These are phyloP conservation scores for Periconia sp. DNA, from an alignment of 2,329 filamentous ascomycete genomes.

Conservation along the genomic window DNA sequence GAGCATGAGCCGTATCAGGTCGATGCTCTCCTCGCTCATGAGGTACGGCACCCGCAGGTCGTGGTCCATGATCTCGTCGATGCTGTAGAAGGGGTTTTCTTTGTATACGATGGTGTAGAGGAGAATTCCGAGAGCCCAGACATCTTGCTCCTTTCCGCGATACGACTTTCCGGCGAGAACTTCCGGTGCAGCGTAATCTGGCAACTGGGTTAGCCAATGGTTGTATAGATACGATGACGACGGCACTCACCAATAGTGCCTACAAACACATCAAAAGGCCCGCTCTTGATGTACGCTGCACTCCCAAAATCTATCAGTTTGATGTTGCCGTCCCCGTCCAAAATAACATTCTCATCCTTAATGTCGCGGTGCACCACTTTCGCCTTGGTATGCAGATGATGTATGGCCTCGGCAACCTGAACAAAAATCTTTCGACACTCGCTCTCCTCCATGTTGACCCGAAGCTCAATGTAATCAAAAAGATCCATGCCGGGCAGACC, in stretches of 20 bases:
- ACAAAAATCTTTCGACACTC: conserved; percentile 95
- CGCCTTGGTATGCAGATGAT: conserved; percentile 89
- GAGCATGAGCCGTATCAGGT: conserved; percentile 90
- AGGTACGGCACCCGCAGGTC: conserved; percentile 89
- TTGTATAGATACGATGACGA: neutral
- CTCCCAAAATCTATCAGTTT: conserved; percentile 99
- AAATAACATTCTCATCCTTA: conserved; percentile 97
- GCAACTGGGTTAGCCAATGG: conserved; percentile 9
- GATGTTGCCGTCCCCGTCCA: conserved; percentile 93
- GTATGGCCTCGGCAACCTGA: conserved; percentile 87
- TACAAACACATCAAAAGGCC: conserved; percentile 98
- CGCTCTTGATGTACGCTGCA: conserved; percentile 97
- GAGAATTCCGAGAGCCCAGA: conserved; percentile 96
- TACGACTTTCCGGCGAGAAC: conserved; percentile 92
- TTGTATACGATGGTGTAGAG: conserved; percentile 99
- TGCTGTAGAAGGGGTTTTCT: conserved; percentile 98
- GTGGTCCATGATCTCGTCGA: conserved; percentile 98
- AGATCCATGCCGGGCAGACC: conserved; percentile 97
- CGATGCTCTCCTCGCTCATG: conserved; percentile 89
- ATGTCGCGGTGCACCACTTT: conserved; percentile 96
- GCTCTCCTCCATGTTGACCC: conserved; percentile 92
- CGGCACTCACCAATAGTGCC: conserved; percentile 85
- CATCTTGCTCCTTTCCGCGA: conserved; percentile 94
- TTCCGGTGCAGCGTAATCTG: conserved; percentile 98
- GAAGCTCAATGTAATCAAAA: conserved; percentile 97